These are phyloP conservation scores for Eimeria falciformis DNA, from an alignment of 169 alveolate species.

Conservation along the genomic window DNA sequence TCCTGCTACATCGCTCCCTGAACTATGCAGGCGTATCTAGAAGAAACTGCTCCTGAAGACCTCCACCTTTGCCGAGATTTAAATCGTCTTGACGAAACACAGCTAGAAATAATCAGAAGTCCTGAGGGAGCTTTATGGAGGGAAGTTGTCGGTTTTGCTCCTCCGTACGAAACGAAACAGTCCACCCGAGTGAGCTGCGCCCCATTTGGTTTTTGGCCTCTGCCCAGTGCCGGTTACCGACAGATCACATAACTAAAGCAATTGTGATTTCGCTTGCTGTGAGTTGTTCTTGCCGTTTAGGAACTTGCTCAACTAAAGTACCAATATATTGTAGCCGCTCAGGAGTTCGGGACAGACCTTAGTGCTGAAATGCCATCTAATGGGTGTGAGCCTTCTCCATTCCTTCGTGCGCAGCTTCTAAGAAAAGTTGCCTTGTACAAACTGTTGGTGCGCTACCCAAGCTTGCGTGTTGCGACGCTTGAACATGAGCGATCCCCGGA, in stretches of 20 bases:
- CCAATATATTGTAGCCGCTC: conserved; percentile 77
- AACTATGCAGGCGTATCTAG: conserved; percentile 62
- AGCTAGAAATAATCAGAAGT: conserved; percentile 48
- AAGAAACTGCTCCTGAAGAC: conserved; percentile 46
- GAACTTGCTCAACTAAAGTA: conserved; percentile 69
- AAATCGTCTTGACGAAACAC: conserved; percentile 58
- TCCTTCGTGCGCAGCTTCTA: conserved; percentile 47
- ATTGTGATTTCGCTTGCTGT: background rate
- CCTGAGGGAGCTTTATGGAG: conserved; percentile 75
- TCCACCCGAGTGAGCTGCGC: conserved; percentile 48
- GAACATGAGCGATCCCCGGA: conserved; percentile 67
- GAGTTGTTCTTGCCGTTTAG: conserved; percentile 26
- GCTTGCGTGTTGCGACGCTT: conserved; percentile 72
- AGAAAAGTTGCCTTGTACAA: conserved; percentile 65
- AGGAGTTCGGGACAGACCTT: conserved; percentile 73
- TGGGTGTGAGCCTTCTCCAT: conserved; percentile 62
- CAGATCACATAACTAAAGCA: background rate
- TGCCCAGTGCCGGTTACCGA: too few relatives aligned
- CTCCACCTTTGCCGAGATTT: conserved; percentile 73
- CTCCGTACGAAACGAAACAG: conserved; percentile 72
- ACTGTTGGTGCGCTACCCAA: conserved; percentile 75
- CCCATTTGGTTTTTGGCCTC: background rate
- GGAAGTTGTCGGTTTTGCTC: conserved; percentile 51
- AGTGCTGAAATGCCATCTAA: conserved; percentile 41
- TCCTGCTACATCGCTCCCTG: background rate